Evolutionary conservation across 2,329 filamentous ascomycete genomes (phyloP), one percentile per base, ranked within the genome.

Genomic region (Cylindrodendrum hubeiense): DNA sequence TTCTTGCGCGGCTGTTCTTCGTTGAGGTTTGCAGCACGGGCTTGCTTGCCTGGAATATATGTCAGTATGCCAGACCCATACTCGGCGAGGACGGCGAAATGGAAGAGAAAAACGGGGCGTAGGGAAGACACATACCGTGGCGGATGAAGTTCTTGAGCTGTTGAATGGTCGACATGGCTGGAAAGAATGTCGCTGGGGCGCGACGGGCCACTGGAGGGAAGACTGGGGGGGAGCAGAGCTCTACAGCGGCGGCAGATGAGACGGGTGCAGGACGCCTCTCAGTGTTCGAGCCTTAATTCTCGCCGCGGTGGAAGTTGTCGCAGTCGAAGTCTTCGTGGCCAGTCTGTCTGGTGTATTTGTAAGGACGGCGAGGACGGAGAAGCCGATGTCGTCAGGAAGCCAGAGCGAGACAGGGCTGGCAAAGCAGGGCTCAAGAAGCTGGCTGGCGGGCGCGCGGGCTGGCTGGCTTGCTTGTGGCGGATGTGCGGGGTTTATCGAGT

Each of bases 121-220:
- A 8, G 5, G 39, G 26, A 19, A 10, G 49, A 60, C 39, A 75
- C 84, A 61, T 83, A 90, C 88, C 95, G 86, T 98, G 95, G 72
- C 95, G 93, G 82, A 98, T 96, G 82, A 98, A 97, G 82, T 98
- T 98, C 84, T 98, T 98, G 75, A 98, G 89, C 79, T 96, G 96
- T 84, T 98, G 95, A 84, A 98, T 97, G 71, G 88, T 89, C 76
- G 88, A 90, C 88, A 90, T 90, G 74, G 66, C 74, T 72, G 58
- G 65, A 43, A 53, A 67, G 24, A 21, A 34, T 66, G 70, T 72
- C 75, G 72, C 73, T 53, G 37, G 65, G 71, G 67, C 63, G 70
- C 73, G 73, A 75, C 73, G 57, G 52, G 67, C 71, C 72, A 67
- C 70, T 67, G 65, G 34, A 44, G 33, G 41, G 52, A 61, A 55